Evolutionary conservation across 164 flowering plant species (phyloP), one percentile per base, ranked within the genome.

Genomic region (Tetracentron sinense): DNA sequence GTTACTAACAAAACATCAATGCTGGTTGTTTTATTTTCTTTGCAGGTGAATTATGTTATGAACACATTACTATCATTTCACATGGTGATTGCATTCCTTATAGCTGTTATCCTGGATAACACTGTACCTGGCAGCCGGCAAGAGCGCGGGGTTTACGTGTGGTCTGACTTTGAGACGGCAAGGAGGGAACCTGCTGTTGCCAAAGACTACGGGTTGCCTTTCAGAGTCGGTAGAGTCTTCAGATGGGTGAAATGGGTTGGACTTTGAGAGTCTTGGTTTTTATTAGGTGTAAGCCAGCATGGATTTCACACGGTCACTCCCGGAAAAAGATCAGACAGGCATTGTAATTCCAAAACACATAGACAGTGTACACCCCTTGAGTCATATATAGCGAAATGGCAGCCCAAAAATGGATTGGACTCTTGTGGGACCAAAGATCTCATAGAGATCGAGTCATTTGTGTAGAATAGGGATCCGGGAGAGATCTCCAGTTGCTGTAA

Each of bases 201-300:
- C 57, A 85, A 89, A 71, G 99, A 94, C 76, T 94, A 94, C 22
- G 92, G 69, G 67, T 67, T 94, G 72, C 99, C 99, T 59, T 88
- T 85, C 77, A 82, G 93, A 76, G 82, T 88, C 12, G 89, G 96
- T 6, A 77, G 85, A 52, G 54, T 81, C 56, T 94, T 94, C 76
- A 77, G 90, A 82, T 94, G 99, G 99, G 97, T 94, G 30, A 89
- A 91, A 71, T 94, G 98, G 95, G 97, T 94, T 42, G 98, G 98
- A 23, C 73, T 89, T 19, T 90, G 74, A 78, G 60, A 61, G 58
- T 5, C 23, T 1, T 29, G 49, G 20, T 51, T 46, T 27, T 14
- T 12, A 51, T 58, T 3, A 42, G 42, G 42, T 60, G 8, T 11
- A 4, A 4, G 14, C n/a, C 14, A 21, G 22, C 28, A 3, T 16